Percentiles rank a stretch among this genome's conserved stretches.
These are phyloP conservation scores for Cicer chorassanicum DNA, from an alignment of 306 rosid genomes.

Conservation along the genomic window DNA sequence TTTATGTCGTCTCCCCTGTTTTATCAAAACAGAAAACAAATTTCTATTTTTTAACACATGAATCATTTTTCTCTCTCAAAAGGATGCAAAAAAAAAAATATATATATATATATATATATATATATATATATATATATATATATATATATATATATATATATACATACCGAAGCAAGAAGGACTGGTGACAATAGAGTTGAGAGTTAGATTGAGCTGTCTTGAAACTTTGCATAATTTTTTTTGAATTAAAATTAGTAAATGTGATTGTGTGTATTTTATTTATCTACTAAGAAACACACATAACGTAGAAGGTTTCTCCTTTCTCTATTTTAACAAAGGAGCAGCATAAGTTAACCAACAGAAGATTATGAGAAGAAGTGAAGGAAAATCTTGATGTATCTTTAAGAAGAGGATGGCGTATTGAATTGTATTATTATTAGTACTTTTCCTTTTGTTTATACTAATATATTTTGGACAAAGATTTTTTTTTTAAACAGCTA, in stretches of 20 bases:
- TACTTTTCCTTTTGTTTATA: conserved; percentile 48
- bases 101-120: background rate
- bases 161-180: conserved; percentile 63
- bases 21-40: conserved; percentile 49
- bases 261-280: background rate
- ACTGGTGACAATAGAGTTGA: conserved; percentile 60
- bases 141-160: background rate
- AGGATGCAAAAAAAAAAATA: background rate
- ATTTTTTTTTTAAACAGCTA: background rate
- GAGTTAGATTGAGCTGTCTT: conserved; percentile 60
- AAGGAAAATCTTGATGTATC: conserved; percentile 56
- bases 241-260: background rate
- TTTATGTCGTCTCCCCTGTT: conserved; percentile 69
- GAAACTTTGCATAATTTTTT: conserved; percentile 71
- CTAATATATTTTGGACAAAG: background rate
- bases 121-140: background rate
- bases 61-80: background rate
- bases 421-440: conserved; percentile 44
- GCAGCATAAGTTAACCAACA: background rate
- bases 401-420: conserved; percentile 59
- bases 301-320: background rate
- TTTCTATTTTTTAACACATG: background rate
- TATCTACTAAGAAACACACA: background rate
- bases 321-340: conserved; percentile 29
- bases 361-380: conserved; percentile 38